Percentiles rank a stretch among this genome's conserved stretches.
These are phyloP conservation scores for Phaeosphaeria sp. DNA, from an alignment of 2,329 filamentous ascomycete species.

Conservation along the genomic window DNA sequence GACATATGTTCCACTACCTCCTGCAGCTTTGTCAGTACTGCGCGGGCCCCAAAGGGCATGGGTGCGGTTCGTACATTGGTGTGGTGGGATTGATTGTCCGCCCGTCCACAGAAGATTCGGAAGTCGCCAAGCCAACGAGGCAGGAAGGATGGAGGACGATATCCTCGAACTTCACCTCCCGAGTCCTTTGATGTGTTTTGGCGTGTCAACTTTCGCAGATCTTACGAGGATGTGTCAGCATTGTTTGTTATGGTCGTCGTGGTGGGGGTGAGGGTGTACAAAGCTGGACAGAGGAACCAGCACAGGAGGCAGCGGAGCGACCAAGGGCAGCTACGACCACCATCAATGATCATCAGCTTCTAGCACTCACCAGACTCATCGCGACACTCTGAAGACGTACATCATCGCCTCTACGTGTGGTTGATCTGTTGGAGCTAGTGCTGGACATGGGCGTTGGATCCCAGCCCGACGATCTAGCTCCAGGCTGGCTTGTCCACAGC, in stretches of 20 bases:
- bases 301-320: not conserved
- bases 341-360: not conserved
- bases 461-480: not conserved
- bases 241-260: not conserved
- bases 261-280: not conserved
- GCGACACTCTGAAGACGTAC: not conserved
- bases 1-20: not conserved
- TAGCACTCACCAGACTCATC: not conserved
- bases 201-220: not conserved
- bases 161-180: not conserved
- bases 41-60: not conserved
- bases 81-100: not conserved
- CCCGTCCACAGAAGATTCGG: not conserved
- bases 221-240: not conserved
- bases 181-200: not conserved
- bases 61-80: not conserved
- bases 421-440: not conserved
- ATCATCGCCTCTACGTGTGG: not conserved
- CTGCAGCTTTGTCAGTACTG: not conserved
- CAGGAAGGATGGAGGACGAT: not conserved
- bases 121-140: not conserved
- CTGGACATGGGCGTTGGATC: too few relatives aligned
- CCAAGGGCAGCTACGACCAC: not conserved
- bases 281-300: not conserved
- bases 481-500: not conserved